Conservation (phyloP, 352 stramenopile genomes). For the Pythium rhizo-oryzae region DNA sequence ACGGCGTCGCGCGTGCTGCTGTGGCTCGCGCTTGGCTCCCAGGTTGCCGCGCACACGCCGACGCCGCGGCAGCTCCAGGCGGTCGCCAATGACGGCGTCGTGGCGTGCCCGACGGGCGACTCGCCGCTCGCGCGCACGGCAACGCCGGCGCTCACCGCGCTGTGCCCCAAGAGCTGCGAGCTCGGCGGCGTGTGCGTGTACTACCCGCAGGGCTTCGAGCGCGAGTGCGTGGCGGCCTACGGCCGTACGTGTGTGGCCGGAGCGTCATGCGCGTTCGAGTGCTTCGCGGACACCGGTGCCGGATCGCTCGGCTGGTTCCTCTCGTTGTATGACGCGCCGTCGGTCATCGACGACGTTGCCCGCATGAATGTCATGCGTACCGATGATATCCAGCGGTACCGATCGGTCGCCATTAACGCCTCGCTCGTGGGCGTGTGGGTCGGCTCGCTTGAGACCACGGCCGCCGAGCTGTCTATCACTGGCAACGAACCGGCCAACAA, state of each 20-base stretch:
- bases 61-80: background rate
- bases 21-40: no score
- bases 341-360: background rate
- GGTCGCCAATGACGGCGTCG: background rate
- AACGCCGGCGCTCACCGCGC: background rate
- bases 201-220: background rate
- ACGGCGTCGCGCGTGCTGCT: no score
- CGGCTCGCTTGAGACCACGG: background rate
- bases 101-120: background rate
- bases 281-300: background rate
- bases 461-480: background rate
- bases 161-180: background rate
- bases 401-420: background rate
- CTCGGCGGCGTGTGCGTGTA: background rate
- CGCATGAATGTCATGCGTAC: no score
- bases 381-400: no score
- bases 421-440: slow-evolving; percentile 2
- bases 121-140: background rate
- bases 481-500: slow-evolving; percentile 24
- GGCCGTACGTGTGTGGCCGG: background rate
- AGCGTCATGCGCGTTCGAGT: background rate
- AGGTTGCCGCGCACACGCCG: background rate
- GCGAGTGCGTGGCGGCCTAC: background rate
- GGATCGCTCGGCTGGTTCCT: background rate
- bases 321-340: background rate